These are phyloP conservation scores for Cystofilobasidium ferigula DNA, from an alignment of 768 basidiomycete species.

Conservation along the genomic window DNA sequence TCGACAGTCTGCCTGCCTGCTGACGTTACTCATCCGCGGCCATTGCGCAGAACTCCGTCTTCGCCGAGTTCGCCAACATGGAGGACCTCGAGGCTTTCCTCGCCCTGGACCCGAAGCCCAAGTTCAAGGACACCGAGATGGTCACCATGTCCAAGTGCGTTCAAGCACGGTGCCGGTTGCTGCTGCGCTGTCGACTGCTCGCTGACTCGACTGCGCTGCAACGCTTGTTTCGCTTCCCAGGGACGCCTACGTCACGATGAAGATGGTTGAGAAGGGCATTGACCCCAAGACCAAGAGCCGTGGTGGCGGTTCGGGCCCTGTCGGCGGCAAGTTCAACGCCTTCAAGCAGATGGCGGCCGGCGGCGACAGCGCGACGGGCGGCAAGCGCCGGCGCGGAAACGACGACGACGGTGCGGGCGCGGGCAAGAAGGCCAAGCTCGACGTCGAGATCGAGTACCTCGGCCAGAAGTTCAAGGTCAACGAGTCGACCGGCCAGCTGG, in stretches of 20 bases:
- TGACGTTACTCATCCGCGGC: conserved; percentile 3
- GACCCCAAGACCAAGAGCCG: conserved; percentile 30
- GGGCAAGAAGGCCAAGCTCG: conserved; percentile 28
- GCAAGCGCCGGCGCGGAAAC: conserved; percentile 28
- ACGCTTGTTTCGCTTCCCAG: conserved; percentile 38
- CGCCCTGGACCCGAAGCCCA: conserved; percentile 66
- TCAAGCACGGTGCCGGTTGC: neutral
- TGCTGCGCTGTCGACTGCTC: neutral
- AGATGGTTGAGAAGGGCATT: conserved; percentile 86
- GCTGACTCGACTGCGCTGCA: neutral
- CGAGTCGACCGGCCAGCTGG: conserved; percentile 29
- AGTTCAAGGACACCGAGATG: conserved; percentile 57
- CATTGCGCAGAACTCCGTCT: conserved; percentile 65
- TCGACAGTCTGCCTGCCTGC: neutral
- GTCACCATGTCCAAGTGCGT: conserved; percentile 77
- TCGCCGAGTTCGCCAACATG: conserved; percentile 71
- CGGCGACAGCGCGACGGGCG: conserved; percentile 30
- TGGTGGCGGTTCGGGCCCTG: conserved; percentile 17
- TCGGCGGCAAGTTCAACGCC: conserved; percentile 36
- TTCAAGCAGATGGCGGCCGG: conserved; percentile 39
- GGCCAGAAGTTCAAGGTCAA: conserved; percentile 33
- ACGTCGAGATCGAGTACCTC: conserved; percentile 35
- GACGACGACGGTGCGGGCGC: conserved; percentile 31
- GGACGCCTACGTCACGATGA: conserved; percentile 84
- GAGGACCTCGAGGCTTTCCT: conserved; percentile 62